A percentile compares a stretch with the other conserved stretches of the same genome.
Evolutionary conservation across 257 asterid genomes (phyloP).

Genomic region (Solanum microdontum): DNA sequence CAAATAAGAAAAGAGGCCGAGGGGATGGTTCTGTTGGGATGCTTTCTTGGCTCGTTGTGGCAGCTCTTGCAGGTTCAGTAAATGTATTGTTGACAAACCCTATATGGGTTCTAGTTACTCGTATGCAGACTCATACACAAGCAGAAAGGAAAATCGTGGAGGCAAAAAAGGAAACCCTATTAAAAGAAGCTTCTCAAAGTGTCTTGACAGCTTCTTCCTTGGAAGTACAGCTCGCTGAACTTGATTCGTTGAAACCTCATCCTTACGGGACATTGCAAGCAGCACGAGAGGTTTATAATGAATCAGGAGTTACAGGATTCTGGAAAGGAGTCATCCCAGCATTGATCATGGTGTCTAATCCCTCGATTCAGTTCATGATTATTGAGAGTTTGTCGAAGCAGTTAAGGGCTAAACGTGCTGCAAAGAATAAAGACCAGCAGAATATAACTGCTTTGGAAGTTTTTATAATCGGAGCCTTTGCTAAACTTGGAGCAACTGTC

Average conservation of each 20-base stretch:
- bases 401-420: slow-evolving; percentile 55
- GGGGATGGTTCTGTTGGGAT: slow-evolving; percentile 93
- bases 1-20: slow-evolving; percentile 39
- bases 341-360: slow-evolving; percentile 90
- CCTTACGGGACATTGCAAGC: slow-evolving; percentile 83
- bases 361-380: slow-evolving; percentile 97
- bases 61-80: slow-evolving; percentile 92
- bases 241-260: slow-evolving; percentile 58
- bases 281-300: slow-evolving; percentile 70
- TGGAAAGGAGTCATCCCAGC: slow-evolving; percentile 93
- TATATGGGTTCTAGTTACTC: slow-evolving; percentile 92
- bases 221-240: slow-evolving; percentile 41
- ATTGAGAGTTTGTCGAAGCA: slow-evolving; percentile 67
- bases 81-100: slow-evolving; percentile 81
- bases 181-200: slow-evolving; percentile 47
- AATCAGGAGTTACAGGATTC: slow-evolving; percentile 78
- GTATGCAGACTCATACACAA: slow-evolving; percentile 98
- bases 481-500: slow-evolving; percentile 91
- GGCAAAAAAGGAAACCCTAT: slow-evolving; percentile 61
- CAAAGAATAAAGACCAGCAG: slow-evolving; percentile 28
- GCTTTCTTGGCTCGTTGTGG: slow-evolving; percentile 86
- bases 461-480: slow-evolving; percentile 72
- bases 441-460: slow-evolving; percentile 57
- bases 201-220: slow-evolving; percentile 25
- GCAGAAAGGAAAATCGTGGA: slow-evolving; percentile 69